Evolutionary conservation across 352 stramenopile species (phyloP).

Genomic region (Globisporangium spiculum): DNA sequence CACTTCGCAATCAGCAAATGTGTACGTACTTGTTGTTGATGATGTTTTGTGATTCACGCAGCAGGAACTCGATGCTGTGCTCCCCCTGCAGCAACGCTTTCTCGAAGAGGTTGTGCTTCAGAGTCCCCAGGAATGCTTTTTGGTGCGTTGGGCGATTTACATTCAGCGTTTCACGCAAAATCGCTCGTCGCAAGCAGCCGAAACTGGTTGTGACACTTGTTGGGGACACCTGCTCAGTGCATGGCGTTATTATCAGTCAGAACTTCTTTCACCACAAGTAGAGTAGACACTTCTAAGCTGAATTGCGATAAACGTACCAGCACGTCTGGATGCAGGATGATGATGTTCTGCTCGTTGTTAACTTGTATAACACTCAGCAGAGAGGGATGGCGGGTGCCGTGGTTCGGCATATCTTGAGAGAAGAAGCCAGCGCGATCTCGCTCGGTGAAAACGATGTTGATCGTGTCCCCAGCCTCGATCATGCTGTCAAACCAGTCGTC

Average conservation of each 20-base stretch:
- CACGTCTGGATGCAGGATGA: slow-evolving; percentile 76
- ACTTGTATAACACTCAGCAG: slow-evolving; percentile 26
- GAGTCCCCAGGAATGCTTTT: slow-evolving; percentile 67
- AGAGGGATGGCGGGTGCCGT: neutral
- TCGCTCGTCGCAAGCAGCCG: slow-evolving; percentile 57
- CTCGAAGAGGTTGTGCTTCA: slow-evolving; percentile 87
- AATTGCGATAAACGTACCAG: slow-evolving; percentile 34
- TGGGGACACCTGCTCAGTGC: slow-evolving; percentile 54
- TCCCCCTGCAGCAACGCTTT: slow-evolving; percentile 39
- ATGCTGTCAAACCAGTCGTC: slow-evolving; percentile 80
- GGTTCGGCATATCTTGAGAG: slow-evolving; percentile 23
- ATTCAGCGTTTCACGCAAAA: slow-evolving; percentile 64
- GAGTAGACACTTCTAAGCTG: neutral
- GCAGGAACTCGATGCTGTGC: slow-evolving; percentile 30
- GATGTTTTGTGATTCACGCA: slow-evolving; percentile 41
- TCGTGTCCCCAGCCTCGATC: slow-evolving; percentile 67
- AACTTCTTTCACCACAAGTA: neutral
- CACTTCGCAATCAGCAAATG: neutral
- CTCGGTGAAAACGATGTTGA: slow-evolving; percentile 79
- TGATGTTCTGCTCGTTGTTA: slow-evolving; percentile 54
- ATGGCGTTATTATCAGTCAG: neutral
- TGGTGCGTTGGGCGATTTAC: slow-evolving; percentile 53
- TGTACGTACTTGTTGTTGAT: slow-evolving; percentile 56
- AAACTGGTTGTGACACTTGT: slow-evolving; percentile 81
- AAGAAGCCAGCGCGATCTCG: slow-evolving; percentile 43